Percentiles rank a stretch among this genome's conserved stretches.
Conservation (phyloP, 2,329 filamentous ascomycete genomes). For the Lojkania enalia region DNA sequence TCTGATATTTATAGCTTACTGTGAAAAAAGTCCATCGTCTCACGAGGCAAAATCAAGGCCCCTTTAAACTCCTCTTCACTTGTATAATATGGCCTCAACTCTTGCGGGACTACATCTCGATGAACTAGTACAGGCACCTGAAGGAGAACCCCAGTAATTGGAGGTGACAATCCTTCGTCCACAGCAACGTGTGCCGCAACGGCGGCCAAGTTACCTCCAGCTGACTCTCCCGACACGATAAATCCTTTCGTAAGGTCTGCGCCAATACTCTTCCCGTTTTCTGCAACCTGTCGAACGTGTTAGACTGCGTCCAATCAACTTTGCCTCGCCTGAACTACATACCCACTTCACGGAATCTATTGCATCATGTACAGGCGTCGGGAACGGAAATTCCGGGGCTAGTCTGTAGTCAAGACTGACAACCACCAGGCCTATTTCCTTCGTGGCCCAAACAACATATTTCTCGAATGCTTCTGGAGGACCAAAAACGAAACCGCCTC, state of each 20-base stretch:
- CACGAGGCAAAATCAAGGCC: slow-evolving; percentile 17
- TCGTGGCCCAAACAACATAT: slow-evolving; percentile 7
- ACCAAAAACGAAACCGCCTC: slow-evolving; percentile 23
- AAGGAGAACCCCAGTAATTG: slow-evolving; percentile 20
- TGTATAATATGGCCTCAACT: slow-evolving; percentile 16
- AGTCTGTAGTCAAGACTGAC: slow-evolving; percentile 18
- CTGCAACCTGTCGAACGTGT: slow-evolving; percentile 7
- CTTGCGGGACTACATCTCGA: slow-evolving; percentile 17
- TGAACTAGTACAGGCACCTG: slow-evolving; percentile 16
- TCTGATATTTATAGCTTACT: slow-evolving; percentile 14
- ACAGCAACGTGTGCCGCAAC: slow-evolving; percentile 20
- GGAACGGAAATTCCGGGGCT: slow-evolving; percentile 16
- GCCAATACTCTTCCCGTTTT: slow-evolving; percentile 14
- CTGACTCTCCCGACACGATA: slow-evolving; percentile 20
- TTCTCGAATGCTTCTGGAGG: slow-evolving; percentile 15
- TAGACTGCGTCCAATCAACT: neutral
- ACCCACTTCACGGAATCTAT: slow-evolving; percentile 21
- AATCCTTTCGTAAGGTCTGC: slow-evolving; percentile 19
- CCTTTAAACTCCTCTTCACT: slow-evolving; percentile 21
- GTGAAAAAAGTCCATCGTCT: slow-evolving; percentile 13
- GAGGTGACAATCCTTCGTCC: slow-evolving; percentile 17
- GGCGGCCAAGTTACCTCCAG: slow-evolving; percentile 20
- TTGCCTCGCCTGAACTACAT: neutral
- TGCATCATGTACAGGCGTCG: slow-evolving; percentile 12
- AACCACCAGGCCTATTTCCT: slow-evolving; percentile 12